Evolutionary conservation across 352 stramenopile species (phyloP).

Genomic region (Globisporangium lucens): DNA sequence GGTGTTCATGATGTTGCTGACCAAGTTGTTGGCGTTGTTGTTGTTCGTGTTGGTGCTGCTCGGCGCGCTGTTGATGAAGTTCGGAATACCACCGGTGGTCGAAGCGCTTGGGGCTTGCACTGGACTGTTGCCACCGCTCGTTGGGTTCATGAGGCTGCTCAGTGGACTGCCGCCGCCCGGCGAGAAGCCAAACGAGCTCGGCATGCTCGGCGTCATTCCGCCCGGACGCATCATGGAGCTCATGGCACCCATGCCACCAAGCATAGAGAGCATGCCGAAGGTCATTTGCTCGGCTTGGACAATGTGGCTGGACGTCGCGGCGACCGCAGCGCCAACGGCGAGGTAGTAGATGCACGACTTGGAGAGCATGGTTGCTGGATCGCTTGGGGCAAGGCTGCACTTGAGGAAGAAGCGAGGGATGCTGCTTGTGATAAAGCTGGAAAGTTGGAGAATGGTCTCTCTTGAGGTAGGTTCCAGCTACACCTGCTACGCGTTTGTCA

Average conservation of each 20-base stretch:
- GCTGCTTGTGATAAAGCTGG: too few relatives aligned
- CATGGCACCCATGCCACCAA: background rate
- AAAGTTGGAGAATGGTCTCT: too few relatives aligned
- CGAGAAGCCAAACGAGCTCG: background rate
- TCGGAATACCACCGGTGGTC: too few relatives aligned
- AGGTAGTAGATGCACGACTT: slow-evolving; percentile 6
- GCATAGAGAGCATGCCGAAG: background rate
- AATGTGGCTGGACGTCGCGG: background rate
- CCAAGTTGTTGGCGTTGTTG: too few relatives aligned
- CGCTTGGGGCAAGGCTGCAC: background rate
- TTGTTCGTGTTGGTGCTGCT: too few relatives aligned
- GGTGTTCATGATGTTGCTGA: too few relatives aligned
- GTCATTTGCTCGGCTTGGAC: background rate
- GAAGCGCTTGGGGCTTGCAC: background rate
- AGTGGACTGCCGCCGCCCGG: background rate
- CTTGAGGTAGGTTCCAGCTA: too few relatives aligned
- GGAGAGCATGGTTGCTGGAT: background rate
- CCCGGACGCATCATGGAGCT: background rate
- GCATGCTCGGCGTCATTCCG: background rate
- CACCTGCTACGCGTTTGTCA: too few relatives aligned
- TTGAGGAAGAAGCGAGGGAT: too few relatives aligned
- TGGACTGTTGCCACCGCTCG: background rate
- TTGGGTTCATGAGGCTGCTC: too few relatives aligned
- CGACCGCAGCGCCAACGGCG: background rate
- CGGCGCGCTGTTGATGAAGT: too few relatives aligned